Base-by-base conservation (phyloP, 805 yeast species). In the Saccharomycopsis vini region DNA sequence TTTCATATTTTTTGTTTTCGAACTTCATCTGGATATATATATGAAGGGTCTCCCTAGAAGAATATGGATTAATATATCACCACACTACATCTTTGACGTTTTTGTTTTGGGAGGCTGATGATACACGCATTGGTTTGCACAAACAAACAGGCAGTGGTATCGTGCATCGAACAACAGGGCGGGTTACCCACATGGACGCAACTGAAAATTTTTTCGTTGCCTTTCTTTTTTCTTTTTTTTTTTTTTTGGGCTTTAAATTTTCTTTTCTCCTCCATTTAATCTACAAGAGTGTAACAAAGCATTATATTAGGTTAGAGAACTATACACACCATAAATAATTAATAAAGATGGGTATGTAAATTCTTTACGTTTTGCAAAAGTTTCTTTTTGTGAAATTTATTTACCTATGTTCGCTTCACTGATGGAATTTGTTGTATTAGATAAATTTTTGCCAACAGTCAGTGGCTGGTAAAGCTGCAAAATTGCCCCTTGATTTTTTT, bases 281-380 rank as follows among this genome's bases (percentile, higher is more conserved):
- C 19, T 35, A 7, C 23, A 15, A 6, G n/a, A 35, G 22, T 35
- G 6, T n/a, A n/a, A n/a, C n/a, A n/a, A n/a, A n/a, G n/a, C n/a
- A n/a, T n/a, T n/a, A n/a, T n/a, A n/a, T n/a, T n/a, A n/a, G n/a
- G n/a, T n/a, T n/a, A n/a, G 5, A 15, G 18, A 38, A 38, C 9
- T 5, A 16, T 4, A 16, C 22, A 15, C 33, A 38, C 15, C 20
- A 30, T 19, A 15, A 40, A 20, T 33, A 30, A 32, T 22, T 33
- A 30, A 37, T 29, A 40, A 32, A 40, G 32, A 40, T 40, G 43
- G 43, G 43, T 40, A 40, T 21, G 43, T 40, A 30, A n/a, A 23
- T 4, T 31, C 9, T n/a, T n/a, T n/a, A n/a, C n/a, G n/a, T n/a
- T 9, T 16, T 9, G 7, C 15, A 13, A 26, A 7, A n/a, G 16